A percentile compares a stretch with the other conserved stretches of the same genome.
phyloP scores from a whole-genome alignment of 139 green algal species.

The Chlamydomonas incerta region DNA sequence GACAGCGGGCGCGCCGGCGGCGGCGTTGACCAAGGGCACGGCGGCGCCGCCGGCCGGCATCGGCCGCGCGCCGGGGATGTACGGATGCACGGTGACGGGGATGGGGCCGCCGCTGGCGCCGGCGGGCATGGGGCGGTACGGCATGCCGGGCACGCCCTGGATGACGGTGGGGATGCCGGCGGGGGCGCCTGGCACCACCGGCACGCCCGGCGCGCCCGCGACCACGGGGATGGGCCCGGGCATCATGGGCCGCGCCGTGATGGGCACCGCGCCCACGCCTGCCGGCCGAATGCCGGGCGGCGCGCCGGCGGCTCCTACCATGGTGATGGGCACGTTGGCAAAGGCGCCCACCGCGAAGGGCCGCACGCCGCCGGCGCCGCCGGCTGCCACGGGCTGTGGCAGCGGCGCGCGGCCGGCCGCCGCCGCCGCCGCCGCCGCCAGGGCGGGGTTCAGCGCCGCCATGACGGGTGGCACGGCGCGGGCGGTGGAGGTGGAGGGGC shows the following conservation, averaged over 20 bases:
- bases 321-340: not conserved
- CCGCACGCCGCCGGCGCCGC: not conserved
- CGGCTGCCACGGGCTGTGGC: not conserved
- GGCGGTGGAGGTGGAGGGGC: not conserved
- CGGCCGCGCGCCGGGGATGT: no score
- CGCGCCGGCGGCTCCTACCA: not conserved
- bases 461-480: not conserved
- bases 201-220: not conserved
- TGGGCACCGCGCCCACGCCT: not conserved
- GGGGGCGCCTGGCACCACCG: not conserved
- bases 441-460: not conserved
- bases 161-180: not conserved
- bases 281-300: not conserved
- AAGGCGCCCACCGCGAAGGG: not conserved
- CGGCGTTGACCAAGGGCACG: no score
- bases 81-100: not conserved
- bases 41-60: no score
- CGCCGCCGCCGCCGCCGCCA: not conserved
- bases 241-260: not conserved
- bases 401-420: not conserved
- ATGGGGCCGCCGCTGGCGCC: not conserved
- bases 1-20: no score
- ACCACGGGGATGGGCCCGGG: not conserved
- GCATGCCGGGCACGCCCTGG: not conserved
- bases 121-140: not conserved